phyloP scores from a whole-genome alignment of 495 filamentous ascomycete genomes.

The Pyrenula massariospora region DNA sequence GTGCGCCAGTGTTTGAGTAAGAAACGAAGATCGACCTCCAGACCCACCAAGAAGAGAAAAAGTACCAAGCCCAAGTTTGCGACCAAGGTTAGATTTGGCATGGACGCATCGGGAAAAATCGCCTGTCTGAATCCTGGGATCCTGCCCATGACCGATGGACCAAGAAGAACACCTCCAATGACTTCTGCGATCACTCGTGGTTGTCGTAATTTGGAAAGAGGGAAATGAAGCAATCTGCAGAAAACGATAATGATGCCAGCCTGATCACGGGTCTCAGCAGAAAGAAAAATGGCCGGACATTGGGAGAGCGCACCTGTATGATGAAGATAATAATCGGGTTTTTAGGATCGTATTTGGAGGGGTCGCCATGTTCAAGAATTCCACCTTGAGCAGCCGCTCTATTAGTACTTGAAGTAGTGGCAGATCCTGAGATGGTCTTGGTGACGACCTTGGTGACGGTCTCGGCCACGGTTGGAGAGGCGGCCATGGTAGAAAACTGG shows the following conservation, averaged over 20 bases:
- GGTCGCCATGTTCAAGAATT: constrained; percentile 65
- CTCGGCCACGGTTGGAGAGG: not conserved
- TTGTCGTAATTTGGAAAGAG: constrained; percentile 76
- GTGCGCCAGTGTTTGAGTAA: constrained; percentile 79
- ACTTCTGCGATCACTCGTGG: constrained; percentile 95
- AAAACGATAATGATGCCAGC: constrained; percentile 83
- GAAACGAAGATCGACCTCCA: constrained; percentile 86
- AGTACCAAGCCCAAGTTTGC: constrained; percentile 85
- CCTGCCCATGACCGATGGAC: constrained; percentile 74
- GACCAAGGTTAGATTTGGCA: constrained; percentile 65
- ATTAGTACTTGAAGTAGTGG: constrained; percentile 16
- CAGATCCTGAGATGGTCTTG: not conserved
- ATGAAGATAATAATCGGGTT: constrained; percentile 93
- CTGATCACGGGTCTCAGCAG: constrained; percentile 27
- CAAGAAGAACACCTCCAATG: constrained; percentile 82
- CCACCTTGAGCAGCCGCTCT: constrained; percentile 47
- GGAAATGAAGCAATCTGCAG: constrained; percentile 72
- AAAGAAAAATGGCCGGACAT: constrained; percentile 1
- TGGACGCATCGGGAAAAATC: constrained; percentile 65
- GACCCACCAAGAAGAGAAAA: constrained; percentile 84
- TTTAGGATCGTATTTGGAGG: constrained; percentile 53
- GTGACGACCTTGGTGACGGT: not conserved
- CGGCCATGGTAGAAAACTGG: not conserved
- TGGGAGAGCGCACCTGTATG: constrained; percentile 57
- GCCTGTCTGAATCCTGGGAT: constrained; percentile 68